Evolutionary conservation across 2,329 filamentous ascomycete species (phyloP).

Genomic region (Xylariaceae sp.): DNA sequence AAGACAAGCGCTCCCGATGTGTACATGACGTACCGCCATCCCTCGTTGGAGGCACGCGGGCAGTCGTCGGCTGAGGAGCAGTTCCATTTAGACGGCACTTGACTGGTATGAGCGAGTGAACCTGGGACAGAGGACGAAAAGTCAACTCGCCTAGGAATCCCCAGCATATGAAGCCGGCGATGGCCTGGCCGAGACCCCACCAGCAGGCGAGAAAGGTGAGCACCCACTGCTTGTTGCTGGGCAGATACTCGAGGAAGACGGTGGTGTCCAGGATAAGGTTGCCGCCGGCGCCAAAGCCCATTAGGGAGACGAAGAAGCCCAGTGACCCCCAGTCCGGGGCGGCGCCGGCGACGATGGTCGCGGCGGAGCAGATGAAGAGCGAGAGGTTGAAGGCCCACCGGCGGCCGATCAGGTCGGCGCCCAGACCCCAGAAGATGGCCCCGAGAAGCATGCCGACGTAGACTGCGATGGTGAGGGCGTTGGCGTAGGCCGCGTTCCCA

Average conservation of each 20-base stretch:
- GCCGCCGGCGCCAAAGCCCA: constrained; percentile 57
- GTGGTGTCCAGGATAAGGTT: constrained; percentile 57
- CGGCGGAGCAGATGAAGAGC: constrained; percentile 54
- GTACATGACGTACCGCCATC: constrained; percentile 44
- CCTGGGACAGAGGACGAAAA: no score
- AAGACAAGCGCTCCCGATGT: constrained; percentile 39
- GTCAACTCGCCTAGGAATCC: constrained; percentile 35
- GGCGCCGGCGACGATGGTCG: constrained; percentile 57
- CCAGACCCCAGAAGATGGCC: constrained; percentile 61
- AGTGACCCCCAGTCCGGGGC: constrained; percentile 60
- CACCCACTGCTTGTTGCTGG: constrained; percentile 53
- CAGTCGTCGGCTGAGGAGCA: constrained; percentile 32
- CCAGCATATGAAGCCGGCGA: constrained; percentile 43
- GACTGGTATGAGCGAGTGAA: constrained; percentile 2
- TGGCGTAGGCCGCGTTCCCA: constrained; percentile 41
- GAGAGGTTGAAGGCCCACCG: constrained; percentile 62
- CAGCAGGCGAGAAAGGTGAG: constrained; percentile 53
- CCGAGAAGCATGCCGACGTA: constrained; percentile 43
- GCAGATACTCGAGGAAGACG: constrained; percentile 39
- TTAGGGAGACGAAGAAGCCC: constrained; percentile 54
- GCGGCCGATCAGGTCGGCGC: constrained; percentile 60
- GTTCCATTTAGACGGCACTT: constrained; percentile 33
- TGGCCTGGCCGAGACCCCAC: constrained; percentile 42
- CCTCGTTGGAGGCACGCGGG: constrained; percentile 36
- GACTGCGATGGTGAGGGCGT: constrained; percentile 53